Conservation (phyloP, 75 land plant genomes). For the Chamaecyparis obtusa region DNA sequence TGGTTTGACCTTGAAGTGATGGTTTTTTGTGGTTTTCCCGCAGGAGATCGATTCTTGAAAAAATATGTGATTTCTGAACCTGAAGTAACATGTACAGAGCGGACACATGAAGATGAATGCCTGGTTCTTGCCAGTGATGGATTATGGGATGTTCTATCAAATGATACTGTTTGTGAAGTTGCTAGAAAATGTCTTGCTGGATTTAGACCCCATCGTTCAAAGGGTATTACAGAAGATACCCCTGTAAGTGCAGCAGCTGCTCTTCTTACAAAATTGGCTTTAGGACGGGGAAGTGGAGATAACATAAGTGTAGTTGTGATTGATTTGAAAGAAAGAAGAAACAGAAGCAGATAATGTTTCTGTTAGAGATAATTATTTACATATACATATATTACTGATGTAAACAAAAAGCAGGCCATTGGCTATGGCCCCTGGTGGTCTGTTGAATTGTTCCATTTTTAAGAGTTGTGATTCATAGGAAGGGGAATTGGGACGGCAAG, state of each 20-base stretch:
- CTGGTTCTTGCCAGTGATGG: conserved; percentile 92
- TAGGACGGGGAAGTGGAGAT: conserved; percentile 46
- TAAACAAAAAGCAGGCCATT: too few species aligned
- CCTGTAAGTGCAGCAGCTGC: conserved; percentile 46
- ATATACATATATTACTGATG: background rate
- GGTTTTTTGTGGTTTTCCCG: background rate
- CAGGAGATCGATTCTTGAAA: conserved; percentile 80
- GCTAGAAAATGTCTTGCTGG: conserved; percentile 52
- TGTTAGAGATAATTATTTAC: background rate
- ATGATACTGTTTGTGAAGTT: conserved; percentile 70
- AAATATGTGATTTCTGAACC: conserved; percentile 78
- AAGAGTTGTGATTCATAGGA: too few species aligned
- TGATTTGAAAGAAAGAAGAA: conserved; percentile 32
- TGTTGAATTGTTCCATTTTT: too few species aligned
- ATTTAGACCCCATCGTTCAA: conserved; percentile 14
- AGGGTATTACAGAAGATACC: conserved; percentile 22
- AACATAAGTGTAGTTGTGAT: conserved; percentile 60
- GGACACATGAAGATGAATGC: conserved; percentile 69
- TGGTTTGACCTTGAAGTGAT: background rate
- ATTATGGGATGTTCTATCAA: conserved; percentile 86
- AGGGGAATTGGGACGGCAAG: too few species aligned
- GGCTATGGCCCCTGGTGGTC: too few species aligned
- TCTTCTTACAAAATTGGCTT: conserved; percentile 38
- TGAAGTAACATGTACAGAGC: conserved; percentile 58
- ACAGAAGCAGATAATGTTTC: conserved; percentile 9